phyloP scores from a whole-genome alignment of 805 yeast genomes.

The Lipomyces lipofer region DNA sequence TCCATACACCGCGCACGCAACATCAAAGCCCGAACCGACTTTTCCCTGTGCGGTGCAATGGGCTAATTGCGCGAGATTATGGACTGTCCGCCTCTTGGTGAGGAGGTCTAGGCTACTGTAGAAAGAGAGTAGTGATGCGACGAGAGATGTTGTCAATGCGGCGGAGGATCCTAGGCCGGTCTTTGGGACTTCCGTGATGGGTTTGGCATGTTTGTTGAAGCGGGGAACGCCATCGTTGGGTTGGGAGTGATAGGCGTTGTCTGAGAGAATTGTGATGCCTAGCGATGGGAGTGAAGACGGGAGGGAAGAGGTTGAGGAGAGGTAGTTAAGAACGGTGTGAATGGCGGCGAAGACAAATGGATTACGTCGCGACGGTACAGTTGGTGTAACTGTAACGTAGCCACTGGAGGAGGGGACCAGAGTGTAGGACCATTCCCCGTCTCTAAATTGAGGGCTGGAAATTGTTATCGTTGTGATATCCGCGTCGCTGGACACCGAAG shows the following conservation, averaged over 20 bases:
- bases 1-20: constrained; percentile 93
- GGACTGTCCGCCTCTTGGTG: constrained; percentile 47
- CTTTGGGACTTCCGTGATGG: constrained; percentile 76
- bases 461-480: constrained; percentile 45
- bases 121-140: constrained; percentile 63
- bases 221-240: constrained; percentile 33
- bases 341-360: constrained; percentile 76
- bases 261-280: constrained; percentile 70
- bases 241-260: constrained; percentile 86
- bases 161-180: constrained; percentile 98
- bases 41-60: constrained; percentile 95
- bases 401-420: constrained; percentile 31
- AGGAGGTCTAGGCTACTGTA: constrained; percentile 42
- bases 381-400: constrained; percentile 38
- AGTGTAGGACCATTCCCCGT: constrained; percentile 67
- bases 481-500: constrained; percentile 32
- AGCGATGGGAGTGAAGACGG: constrained; percentile 32
- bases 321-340: constrained; percentile 55
- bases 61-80: constrained; percentile 82
- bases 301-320: constrained; percentile 41
- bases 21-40: constrained; percentile 96
- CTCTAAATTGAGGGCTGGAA: constrained; percentile 72
- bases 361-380: constrained; percentile 42
- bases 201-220: constrained; percentile 60
- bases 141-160: constrained; percentile 78